phyloP scores from a whole-genome alignment of 1,284 basidiomycete species.

The Moesziomyces sp. region DNA sequence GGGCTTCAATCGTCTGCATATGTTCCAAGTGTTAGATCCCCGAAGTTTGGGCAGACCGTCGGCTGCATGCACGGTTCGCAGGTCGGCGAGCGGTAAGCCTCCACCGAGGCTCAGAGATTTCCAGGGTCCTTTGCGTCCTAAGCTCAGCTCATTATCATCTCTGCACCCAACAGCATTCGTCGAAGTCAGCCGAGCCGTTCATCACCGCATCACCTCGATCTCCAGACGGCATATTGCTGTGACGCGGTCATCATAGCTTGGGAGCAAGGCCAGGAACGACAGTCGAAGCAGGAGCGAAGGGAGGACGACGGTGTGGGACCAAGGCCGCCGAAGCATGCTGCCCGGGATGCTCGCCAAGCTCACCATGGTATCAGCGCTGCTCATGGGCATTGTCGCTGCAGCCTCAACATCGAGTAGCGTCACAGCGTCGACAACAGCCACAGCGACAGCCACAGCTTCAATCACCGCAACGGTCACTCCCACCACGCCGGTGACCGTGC shows the following conservation, averaged over 20 bases:
- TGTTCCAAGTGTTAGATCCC: background rate
- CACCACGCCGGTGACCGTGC: slow-evolving; percentile 12
- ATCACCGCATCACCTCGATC: background rate
- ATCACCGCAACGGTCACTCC: background rate
- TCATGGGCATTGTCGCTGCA: slow-evolving; percentile 3
- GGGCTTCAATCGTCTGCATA: no score
- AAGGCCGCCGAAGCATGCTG: slow-evolving; percentile 5
- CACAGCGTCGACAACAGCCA: background rate
- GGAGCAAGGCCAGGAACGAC: background rate
- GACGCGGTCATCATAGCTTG: no score
- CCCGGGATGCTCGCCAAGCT: slow-evolving; percentile 11
- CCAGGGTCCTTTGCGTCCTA: slow-evolving; percentile 4
- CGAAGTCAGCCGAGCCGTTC: background rate
- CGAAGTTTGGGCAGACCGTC: background rate
- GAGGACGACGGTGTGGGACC: background rate
- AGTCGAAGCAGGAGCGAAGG: background rate
- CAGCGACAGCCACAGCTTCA: slow-evolving; percentile 3
- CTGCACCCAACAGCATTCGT: no score
- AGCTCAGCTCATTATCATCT: background rate
- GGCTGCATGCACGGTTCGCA: slow-evolving; percentile 28
- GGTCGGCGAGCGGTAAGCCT: background rate
- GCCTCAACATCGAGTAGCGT: background rate
- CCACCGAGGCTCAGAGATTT: background rate
- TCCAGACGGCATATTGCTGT: background rate
- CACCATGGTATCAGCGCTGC: slow-evolving; percentile 3